Conservation (phyloP, 257 asterid genomes). For the Solanum arcanum region DNA sequence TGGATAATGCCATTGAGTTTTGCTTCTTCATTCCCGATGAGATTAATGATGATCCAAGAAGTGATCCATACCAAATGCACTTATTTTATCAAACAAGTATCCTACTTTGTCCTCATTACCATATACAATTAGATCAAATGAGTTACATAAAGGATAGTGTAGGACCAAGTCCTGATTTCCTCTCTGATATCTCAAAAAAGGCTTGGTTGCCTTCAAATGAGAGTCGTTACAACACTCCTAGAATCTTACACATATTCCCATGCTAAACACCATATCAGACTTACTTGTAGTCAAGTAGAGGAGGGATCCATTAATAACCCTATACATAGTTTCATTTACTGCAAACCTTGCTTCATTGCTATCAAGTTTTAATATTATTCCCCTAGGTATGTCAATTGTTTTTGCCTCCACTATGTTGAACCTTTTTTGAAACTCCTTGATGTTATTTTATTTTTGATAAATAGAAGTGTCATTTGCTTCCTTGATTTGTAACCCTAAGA, state of each 20-base stretch:
- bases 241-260: neutral
- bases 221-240: neutral
- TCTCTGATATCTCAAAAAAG: too few relatives aligned
- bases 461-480: too few relatives aligned
- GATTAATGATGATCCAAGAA: too few relatives aligned
- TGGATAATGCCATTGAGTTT: neutral
- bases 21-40: neutral
- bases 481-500: neutral
- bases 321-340: too few relatives aligned
- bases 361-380: too few relatives aligned
- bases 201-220: neutral
- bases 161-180: neutral
- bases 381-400: neutral
- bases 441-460: too few relatives aligned
- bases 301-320: too few relatives aligned
- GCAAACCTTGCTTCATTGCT: too few relatives aligned
- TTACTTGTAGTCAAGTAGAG: neutral
- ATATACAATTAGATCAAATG: too few relatives aligned
- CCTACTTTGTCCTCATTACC: neutral
- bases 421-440: neutral
- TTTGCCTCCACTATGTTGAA: too few relatives aligned
- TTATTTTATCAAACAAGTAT: too few relatives aligned
- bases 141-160: neutral
- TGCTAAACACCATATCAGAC: neutral
- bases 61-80: neutral